These are phyloP conservation scores for Rhodotorula taiwanensis DNA, from an alignment of 768 basidiomycete species.

Conservation along the genomic window DNA sequence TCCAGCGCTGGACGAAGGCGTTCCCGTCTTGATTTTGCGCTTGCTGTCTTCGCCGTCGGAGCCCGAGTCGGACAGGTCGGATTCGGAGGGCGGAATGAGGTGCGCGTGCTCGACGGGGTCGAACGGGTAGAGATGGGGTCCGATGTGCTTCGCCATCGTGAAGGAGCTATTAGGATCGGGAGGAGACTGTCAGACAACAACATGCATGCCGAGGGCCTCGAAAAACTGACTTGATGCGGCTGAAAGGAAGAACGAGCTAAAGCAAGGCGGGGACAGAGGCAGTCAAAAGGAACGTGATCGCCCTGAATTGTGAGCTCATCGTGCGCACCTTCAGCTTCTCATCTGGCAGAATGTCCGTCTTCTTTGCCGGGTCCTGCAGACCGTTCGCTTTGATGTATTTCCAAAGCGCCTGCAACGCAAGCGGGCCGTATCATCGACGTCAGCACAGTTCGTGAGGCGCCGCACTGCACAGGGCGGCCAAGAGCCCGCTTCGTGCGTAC, in stretches of 20 bases:
- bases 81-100: conserved; percentile 4
- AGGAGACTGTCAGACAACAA: too few relatives aligned
- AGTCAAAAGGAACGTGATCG: background rate
- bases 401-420: background rate
- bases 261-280: too few relatives aligned
- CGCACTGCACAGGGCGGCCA: background rate
- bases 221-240: conserved; percentile 11
- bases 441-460: too few relatives aligned
- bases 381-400: conserved; percentile 24
- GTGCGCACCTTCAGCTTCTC: conserved; percentile 1
- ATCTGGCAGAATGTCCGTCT: conserved; percentile 24
- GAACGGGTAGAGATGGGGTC: conserved; percentile 19
- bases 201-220: too few relatives aligned
- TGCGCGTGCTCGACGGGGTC: conserved; percentile 19
- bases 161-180: conserved; percentile 10
- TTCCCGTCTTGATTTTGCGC: background rate
- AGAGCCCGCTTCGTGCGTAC: background rate
- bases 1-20: background rate
- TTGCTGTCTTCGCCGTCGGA: background rate
- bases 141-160: conserved; percentile 25
- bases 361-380: conserved; percentile 18
- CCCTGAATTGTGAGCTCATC: too few relatives aligned
- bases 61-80: background rate
- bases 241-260: background rate
- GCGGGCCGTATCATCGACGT: background rate